Conservation (phyloP, 495 filamentous ascomycete species). For the Podospora didyma region DNA sequence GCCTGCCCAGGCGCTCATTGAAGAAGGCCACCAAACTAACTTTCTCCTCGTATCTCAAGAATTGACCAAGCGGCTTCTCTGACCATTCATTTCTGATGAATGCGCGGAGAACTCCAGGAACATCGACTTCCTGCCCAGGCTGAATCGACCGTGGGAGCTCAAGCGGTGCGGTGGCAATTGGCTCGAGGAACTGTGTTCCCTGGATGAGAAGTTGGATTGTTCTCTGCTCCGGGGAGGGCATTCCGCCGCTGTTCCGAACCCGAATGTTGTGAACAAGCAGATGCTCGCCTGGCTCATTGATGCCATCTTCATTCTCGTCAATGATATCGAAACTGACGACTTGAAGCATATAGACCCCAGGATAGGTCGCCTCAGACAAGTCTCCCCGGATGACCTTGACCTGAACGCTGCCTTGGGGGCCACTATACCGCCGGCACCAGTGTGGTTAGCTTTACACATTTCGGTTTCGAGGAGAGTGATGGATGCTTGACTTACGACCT, state of each 20-base stretch:
- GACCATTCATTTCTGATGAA: constrained; percentile 20
- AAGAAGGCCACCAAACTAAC: constrained; percentile 17
- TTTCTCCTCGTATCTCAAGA: constrained; percentile 13
- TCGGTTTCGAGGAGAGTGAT: not conserved
- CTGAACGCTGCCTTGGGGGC: not conserved
- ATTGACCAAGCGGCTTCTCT: not conserved
- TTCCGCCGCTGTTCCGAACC: constrained; percentile 32
- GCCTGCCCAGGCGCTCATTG: constrained; percentile 11
- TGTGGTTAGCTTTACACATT: not conserved
- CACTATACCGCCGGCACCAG: not conserved
- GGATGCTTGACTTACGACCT: constrained; percentile 1
- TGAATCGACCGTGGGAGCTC: constrained; percentile 13
- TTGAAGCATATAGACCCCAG: constrained; percentile 29
- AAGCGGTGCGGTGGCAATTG: constrained; percentile 16
- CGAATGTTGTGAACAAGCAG: constrained; percentile 13
- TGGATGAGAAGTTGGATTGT: constrained; percentile 8
- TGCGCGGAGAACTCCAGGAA: constrained; percentile 17
- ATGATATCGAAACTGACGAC: constrained; percentile 38
- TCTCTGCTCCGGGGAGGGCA: constrained; percentile 15
- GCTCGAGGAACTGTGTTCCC: constrained; percentile 7
- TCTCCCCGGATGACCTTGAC: constrained; percentile 13
- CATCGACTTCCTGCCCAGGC: constrained; percentile 14
- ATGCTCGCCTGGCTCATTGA: constrained; percentile 45
- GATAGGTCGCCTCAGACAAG: constrained; percentile 22
- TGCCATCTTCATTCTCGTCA: constrained; percentile 41